These are phyloP conservation scores for Pythium apleroticum DNA, from an alignment of 352 stramenopile species.

Conservation along the genomic window DNA sequence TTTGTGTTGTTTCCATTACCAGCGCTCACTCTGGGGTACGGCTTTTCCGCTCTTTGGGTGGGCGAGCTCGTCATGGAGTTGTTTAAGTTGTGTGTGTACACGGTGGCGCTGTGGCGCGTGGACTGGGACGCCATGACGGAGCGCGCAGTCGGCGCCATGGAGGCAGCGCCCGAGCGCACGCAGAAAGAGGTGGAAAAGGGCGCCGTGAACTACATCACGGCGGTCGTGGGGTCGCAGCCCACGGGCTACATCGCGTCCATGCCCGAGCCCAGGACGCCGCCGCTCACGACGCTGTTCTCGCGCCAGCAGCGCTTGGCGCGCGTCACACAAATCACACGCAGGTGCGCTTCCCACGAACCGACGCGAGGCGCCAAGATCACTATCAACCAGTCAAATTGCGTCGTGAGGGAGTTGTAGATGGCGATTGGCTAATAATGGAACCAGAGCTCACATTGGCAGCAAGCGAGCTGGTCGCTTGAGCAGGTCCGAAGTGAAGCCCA, in stretches of 20 bases:
- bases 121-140: conserved; percentile 51
- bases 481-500: background rate
- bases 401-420: background rate
- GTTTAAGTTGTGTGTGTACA: conserved; percentile 61
- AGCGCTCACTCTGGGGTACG: conserved; percentile 49
- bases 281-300: conserved; percentile 40
- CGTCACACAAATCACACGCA: conserved; percentile 22
- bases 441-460: background rate
- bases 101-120: conserved; percentile 39
- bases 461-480: background rate
- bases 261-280: conserved; percentile 41
- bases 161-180: conserved; percentile 36
- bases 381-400: conserved; percentile 28
- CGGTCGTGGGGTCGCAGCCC: conserved; percentile 55
- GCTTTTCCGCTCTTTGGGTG: conserved; percentile 63
- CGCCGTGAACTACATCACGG: conserved; percentile 63
- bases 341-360: conserved; percentile 28
- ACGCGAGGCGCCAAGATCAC: background rate
- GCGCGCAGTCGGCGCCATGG: conserved; percentile 46
- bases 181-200: conserved; percentile 43
- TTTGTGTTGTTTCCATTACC: background rate
- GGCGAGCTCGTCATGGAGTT: conserved; percentile 65
- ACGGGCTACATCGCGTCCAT: conserved; percentile 51
- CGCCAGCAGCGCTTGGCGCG: conserved; percentile 33
- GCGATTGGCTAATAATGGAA: conserved; percentile 16